Evolutionary conservation across 306 rosid species (phyloP).

Genomic region (Rosa persica): DNA sequence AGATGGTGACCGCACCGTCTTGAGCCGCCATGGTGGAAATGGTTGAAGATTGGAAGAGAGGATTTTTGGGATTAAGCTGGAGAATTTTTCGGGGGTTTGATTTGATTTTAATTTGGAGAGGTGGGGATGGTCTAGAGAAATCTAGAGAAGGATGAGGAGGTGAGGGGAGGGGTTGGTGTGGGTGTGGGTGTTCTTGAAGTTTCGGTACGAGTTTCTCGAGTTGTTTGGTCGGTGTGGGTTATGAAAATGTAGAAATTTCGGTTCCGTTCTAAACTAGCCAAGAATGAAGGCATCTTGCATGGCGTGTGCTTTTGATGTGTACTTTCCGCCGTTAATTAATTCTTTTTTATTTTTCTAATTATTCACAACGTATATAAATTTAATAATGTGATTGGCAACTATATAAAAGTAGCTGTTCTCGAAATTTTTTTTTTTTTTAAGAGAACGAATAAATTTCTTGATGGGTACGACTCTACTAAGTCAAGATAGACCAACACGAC

Average conservation of each 20-base stretch:
- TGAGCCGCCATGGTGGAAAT: conserved; percentile 43
- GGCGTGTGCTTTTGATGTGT: neutral
- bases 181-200: neutral
- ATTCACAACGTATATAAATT: too few species aligned
- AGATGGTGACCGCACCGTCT: conserved; percentile 51
- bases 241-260: neutral
- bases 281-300: neutral
- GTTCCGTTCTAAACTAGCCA: neutral
- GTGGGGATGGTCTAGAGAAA: neutral
- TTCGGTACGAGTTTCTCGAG: neutral
- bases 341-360: too few species aligned
- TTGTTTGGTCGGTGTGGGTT: neutral
- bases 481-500: too few species aligned
- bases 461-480: too few species aligned
- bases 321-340: too few species aligned
- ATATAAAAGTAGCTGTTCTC: too few species aligned
- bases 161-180: neutral
- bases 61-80: neutral
- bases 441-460: too few species aligned
- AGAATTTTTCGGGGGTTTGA: too few species aligned
- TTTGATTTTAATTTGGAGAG: neutral
- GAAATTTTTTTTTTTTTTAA: too few species aligned
- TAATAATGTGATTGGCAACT: too few species aligned
- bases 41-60: neutral
- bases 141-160: neutral